These are phyloP conservation scores for Clitopilus hobsonii DNA, from an alignment of 768 basidiomycete species.

Conservation along the genomic window DNA sequence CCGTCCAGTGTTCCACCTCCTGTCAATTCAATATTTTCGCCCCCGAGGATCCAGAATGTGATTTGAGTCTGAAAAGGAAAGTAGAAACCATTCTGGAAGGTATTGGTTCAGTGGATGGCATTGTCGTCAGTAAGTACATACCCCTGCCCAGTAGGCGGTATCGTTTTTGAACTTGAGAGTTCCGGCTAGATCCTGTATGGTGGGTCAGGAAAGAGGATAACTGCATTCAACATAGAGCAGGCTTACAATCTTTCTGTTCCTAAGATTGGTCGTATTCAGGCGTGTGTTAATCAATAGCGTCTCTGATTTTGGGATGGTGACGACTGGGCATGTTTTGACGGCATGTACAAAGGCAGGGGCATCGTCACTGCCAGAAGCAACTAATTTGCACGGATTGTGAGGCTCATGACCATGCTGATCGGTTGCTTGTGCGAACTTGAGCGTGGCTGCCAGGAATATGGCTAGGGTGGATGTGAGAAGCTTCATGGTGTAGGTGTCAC, in stretches of 20 bases:
- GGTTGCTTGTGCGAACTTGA: too few relatives aligned
- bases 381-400: conserved; percentile 34
- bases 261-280: conserved; percentile 49
- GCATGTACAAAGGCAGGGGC: conserved; percentile 44
- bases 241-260: conserved; percentile 45
- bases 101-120: neutral
- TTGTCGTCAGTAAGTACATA: conserved; percentile 14
- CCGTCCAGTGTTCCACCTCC: conserved; percentile 67
- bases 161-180: conserved; percentile 46
- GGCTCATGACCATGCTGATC: too few relatives aligned
- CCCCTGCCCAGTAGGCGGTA: conserved; percentile 50
- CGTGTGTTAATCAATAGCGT: conserved; percentile 48
- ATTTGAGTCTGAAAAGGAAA: conserved; percentile 51
- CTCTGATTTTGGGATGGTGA: conserved; percentile 37
- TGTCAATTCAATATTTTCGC: conserved; percentile 39
- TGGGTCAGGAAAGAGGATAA: neutral
- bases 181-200: conserved; percentile 40
- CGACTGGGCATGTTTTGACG: conserved; percentile 34
- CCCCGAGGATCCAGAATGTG: conserved; percentile 53
- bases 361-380: conserved; percentile 47
- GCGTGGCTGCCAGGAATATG: too few relatives aligned
- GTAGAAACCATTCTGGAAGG: conserved; percentile 42
- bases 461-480: too few relatives aligned
- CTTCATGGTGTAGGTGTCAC: neutral
- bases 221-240: neutral